Evolutionary conservation across 192 early-diverging fungal species (phyloP), one percentile per base, ranked within the genome.

Genomic region (Coemansia sp.): DNA sequence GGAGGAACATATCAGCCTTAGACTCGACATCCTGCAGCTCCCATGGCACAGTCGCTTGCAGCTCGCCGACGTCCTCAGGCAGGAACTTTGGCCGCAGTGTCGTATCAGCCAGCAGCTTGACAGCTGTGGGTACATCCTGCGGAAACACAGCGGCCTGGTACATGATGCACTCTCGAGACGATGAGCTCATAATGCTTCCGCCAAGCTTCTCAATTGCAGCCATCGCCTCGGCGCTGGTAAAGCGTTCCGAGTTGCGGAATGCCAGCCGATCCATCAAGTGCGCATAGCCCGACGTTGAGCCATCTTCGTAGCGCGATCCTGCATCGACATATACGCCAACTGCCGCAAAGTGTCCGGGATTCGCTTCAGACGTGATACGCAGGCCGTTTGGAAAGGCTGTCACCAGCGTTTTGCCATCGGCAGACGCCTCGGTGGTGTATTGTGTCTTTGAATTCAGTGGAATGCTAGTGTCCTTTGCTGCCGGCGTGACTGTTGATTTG

Each of bases 61-160:
- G 90, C 69, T 92, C 91, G 18, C 89, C 89, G 29, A 98, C 70
- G 63, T 98, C 97, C 29, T 87, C 88, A 11, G 81, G 76, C 18
- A 85, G 59, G 26, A 95, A 88, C 27, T 59, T 66, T 7, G 95
- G 93, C 54, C 88, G 86, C 61, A 88, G 84, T 22, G 95, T 87
- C 8, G 92, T 90, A 53, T 96, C 88, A 0, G 91, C 85, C 64
- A 97, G 85, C 20, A 95, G 77, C 13, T 82, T 61, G 38, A 95
- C 51, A n/a, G 92, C 86, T 18, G 85, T 79, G 1, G 78, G 69
- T 20, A 95, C 64, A 74, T 96, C 93, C 64, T 93, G 86, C 4
- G 84, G 86, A 68, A 98, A 94, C 22, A 98, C 88, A 6, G 92
- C 88, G 6, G 91, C 89, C 70, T 96, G 95, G 72, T 97, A 98